Conservation (phyloP, 768 basidiomycete genomes). For the Pleurotus djamor region DNA sequence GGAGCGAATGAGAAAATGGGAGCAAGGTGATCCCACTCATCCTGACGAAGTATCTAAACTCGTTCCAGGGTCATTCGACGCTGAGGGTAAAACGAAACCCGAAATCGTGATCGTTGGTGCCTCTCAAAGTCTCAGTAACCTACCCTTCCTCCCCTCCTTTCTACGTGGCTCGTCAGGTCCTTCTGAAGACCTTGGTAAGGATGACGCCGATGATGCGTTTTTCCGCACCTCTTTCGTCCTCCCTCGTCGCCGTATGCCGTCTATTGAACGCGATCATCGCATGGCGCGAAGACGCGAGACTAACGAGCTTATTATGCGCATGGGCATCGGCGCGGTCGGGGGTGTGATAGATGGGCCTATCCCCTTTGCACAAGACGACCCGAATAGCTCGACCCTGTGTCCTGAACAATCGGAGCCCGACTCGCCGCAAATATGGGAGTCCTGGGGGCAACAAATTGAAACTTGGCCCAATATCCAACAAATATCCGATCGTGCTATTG, state of each 20-base stretch:
- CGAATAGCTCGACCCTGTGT: slow-evolving; percentile 10
- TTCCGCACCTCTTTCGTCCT: slow-evolving; percentile 73
- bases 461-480: slow-evolving; percentile 67
- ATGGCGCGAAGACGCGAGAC: slow-evolving; percentile 67
- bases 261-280: slow-evolving; percentile 54
- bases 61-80: slow-evolving; percentile 29
- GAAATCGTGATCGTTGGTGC: slow-evolving; percentile 52
- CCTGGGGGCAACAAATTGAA: slow-evolving; percentile 73
- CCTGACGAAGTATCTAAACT: slow-evolving; percentile 64
- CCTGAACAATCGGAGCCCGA: slow-evolving; percentile 6
- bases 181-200: slow-evolving; percentile 18
- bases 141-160: slow-evolving; percentile 25
- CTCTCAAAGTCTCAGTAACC: slow-evolving; percentile 27
- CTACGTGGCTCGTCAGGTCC: slow-evolving; percentile 12
- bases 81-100: slow-evolving; percentile 31
- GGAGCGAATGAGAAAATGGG: slow-evolving; percentile 74
- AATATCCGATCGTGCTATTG: slow-evolving; percentile 77
- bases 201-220: slow-evolving; percentile 33
- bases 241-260: slow-evolving; percentile 53
- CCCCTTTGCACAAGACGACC: neutral
- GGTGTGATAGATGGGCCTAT: slow-evolving; percentile 48
- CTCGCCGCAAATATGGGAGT: slow-evolving; percentile 43
- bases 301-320: slow-evolving; percentile 81
- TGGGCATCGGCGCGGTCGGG: slow-evolving; percentile 76
- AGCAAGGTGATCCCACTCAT: slow-evolving; percentile 56